These are phyloP conservation scores for Blechomonas ayalai DNA, from an alignment of 208 protist species.

Conservation along the genomic window DNA sequence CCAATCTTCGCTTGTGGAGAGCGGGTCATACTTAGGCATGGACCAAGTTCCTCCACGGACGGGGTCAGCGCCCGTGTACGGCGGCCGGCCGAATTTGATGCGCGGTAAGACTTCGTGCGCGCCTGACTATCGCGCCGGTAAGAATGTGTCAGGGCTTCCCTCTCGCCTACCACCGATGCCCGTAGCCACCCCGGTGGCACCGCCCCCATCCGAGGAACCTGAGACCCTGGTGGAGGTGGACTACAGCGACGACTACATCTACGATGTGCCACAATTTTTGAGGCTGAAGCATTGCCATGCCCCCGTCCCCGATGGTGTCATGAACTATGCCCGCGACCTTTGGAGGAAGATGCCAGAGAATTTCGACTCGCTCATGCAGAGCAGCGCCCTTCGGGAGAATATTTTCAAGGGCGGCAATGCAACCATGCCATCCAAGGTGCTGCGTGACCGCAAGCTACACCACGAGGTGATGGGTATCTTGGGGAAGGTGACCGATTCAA, in stretches of 20 bases:
- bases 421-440: constrained; percentile 53
- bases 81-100: no score
- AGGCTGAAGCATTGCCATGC: constrained; percentile 28
- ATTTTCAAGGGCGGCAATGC: constrained; percentile 54
- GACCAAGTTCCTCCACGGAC: no score
- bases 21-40: no score
- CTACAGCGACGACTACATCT: constrained; percentile 62
- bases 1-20: no score
- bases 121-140: constrained; percentile 3
- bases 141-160: background rate
- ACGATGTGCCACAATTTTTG: constrained; percentile 47
- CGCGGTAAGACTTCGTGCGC: no score
- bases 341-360: constrained; percentile 82
- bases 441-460: constrained; percentile 67
- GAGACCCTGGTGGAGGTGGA: constrained; percentile 5
- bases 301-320: constrained; percentile 26
- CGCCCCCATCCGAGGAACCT: constrained; percentile 6
- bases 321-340: constrained; percentile 38
- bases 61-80: no score
- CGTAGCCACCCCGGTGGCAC: constrained; percentile 3
- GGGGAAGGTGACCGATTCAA: constrained; percentile 63
- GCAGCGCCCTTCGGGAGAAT: constrained; percentile 54
- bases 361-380: constrained; percentile 38
- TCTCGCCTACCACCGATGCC: background rate
- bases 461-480: constrained; percentile 86